Evolutionary conservation across 2,329 filamentous ascomycete species (phyloP).

Genomic region (Mariannaea sp.): DNA sequence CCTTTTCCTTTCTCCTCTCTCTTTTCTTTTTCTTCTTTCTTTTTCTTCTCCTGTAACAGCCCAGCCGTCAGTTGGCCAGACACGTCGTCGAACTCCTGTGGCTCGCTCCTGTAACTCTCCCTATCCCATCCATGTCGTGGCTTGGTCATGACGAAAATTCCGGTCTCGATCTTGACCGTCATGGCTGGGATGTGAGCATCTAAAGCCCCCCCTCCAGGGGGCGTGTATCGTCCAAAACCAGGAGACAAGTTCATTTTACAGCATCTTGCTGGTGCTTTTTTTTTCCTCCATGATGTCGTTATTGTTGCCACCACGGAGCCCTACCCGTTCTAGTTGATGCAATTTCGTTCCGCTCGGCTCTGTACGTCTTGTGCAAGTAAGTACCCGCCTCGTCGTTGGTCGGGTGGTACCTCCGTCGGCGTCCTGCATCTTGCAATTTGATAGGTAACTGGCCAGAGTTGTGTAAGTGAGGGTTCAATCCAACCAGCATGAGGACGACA

Average conservation of each 20-base stretch:
- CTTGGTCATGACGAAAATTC: slow-evolving; percentile 10
- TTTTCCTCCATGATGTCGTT: slow-evolving; percentile 2
- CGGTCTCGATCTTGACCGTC: slow-evolving; percentile 4
- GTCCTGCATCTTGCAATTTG: slow-evolving; percentile 6
- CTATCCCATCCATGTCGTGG: slow-evolving; percentile 10
- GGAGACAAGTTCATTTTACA: not conserved
- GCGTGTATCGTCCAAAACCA: not conserved
- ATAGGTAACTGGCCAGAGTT: slow-evolving; percentile 2
- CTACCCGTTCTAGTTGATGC: not conserved
- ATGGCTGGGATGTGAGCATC: slow-evolving; percentile 7
- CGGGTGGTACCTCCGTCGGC: slow-evolving; percentile 9
- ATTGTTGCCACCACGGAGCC: slow-evolving; percentile 7
- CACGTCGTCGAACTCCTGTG: slow-evolving; percentile 10
- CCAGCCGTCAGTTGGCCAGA: slow-evolving; percentile 5
- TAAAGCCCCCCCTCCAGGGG: not conserved
- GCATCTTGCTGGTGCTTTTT: slow-evolving; percentile 16
- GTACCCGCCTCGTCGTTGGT: slow-evolving; percentile 1
- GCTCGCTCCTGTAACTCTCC: not conserved
- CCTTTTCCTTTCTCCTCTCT: not conserved
- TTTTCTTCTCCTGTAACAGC: not conserved
- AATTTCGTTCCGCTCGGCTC: not conserved
- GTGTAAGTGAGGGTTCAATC: slow-evolving; percentile 16
- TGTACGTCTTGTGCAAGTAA: not conserved
- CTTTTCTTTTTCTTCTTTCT: not conserved
- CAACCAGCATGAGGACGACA: not conserved